A percentile compares a stretch with the other conserved stretches of the same genome.
phyloP scores from a whole-genome alignment of 495 filamentous ascomycete species.

The Penicillium macrosclerotiorum region DNA sequence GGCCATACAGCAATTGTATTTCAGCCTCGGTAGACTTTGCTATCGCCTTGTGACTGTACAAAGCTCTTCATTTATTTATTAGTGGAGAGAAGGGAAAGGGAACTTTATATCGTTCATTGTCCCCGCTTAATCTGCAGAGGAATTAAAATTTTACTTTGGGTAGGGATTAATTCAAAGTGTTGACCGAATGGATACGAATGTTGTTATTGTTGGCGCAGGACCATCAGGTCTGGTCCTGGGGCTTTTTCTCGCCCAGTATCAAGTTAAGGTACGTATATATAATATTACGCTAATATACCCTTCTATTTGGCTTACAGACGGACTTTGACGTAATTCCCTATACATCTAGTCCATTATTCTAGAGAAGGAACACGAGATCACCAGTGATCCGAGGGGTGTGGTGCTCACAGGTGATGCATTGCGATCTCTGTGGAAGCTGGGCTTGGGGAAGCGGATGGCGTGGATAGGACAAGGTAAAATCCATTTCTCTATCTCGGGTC shows the following conservation, averaged over 20 bases:
- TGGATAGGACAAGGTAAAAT: slow-evolving; percentile 13
- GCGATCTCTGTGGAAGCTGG: slow-evolving; percentile 35
- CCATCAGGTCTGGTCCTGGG: slow-evolving; percentile 34
- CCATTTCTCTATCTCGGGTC: not conserved
- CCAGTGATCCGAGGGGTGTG: slow-evolving; percentile 43
- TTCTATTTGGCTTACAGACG: not conserved
- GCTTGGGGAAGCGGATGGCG: slow-evolving; percentile 30
- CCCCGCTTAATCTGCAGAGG: too few species aligned
- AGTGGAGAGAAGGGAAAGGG: too few species aligned
- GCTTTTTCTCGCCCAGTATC: slow-evolving; percentile 23
- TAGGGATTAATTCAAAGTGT: too few species aligned
- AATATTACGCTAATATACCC: not conserved
- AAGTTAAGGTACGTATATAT: slow-evolving; percentile 26
- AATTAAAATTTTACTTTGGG: too few species aligned
- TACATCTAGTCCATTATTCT: slow-evolving; percentile 24
- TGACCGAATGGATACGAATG: slow-evolving; percentile 18
- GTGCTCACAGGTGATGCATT: slow-evolving; percentile 41
- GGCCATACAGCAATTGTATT: too few species aligned
- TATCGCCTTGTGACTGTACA: too few species aligned
- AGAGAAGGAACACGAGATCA: slow-evolving; percentile 38
- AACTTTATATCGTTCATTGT: too few species aligned
- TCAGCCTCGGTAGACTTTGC: too few species aligned
- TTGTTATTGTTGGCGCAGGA: slow-evolving; percentile 39
- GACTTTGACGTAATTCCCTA: too few species aligned
- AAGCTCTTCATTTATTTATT: too few species aligned